These are phyloP conservation scores for Musa acuminata DNA, from an alignment of 176 grass and related monocot species.

Conservation along the genomic window DNA sequence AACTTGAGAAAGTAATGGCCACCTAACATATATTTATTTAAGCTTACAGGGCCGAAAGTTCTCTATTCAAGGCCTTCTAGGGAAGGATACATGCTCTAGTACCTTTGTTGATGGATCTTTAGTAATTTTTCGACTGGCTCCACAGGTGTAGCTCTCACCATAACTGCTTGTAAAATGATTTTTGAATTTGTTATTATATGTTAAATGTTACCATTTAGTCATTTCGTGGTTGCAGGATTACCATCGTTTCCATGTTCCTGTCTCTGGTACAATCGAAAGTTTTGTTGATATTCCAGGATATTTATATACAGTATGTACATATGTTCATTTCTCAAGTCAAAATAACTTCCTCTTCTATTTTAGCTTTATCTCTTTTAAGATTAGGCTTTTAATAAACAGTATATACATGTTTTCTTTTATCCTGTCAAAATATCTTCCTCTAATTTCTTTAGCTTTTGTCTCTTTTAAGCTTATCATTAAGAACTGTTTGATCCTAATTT, in stretches of 20 bases:
- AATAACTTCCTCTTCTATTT: background rate
- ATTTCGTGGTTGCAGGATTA: slow-evolving; percentile 58
- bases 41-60: slow-evolving; percentile 80
- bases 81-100: slow-evolving; percentile 28
- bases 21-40: background rate
- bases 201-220: slow-evolving; percentile 12
- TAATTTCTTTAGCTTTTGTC: background rate
- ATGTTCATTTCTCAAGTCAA: background rate
- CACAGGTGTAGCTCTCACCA: slow-evolving; percentile 49
- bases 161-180: slow-evolving; percentile 5
- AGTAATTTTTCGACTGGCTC: slow-evolving; percentile 92
- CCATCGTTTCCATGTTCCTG: slow-evolving; percentile 94
- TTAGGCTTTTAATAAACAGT: slow-evolving; percentile 79
- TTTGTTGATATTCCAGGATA: slow-evolving; percentile 85
- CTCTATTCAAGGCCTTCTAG: slow-evolving; percentile 85
- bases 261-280: slow-evolving; percentile 86
- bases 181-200: background rate
- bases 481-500: slow-evolving; percentile 13
- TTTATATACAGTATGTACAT: slow-evolving; percentile 69
- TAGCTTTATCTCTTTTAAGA: background rate
- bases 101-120: slow-evolving; percentile 60
- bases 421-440: background rate
- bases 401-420: slow-evolving; percentile 11
- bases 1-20: background rate
- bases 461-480: slow-evolving; percentile 16